Percentiles rank a stretch among this genome's conserved stretches.
Evolutionary conservation across 1,139 yeast species (phyloP).

Genomic region (Lipomyces yarrowii): DNA sequence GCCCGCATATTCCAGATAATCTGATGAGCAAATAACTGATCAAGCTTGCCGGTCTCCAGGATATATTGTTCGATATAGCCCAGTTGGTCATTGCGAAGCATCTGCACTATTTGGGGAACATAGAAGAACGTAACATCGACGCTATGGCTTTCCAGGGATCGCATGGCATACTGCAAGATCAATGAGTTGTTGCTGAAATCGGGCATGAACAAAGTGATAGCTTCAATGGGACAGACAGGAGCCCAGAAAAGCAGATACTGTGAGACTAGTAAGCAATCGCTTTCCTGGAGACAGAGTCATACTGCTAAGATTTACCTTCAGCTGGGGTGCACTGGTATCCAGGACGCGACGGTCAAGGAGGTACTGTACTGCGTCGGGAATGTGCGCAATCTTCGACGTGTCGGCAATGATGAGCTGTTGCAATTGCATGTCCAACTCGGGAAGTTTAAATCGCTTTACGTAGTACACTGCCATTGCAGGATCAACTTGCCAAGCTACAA

Average conservation of each 20-base stretch:
- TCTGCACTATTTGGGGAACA: constrained; percentile 96
- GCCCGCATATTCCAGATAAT: constrained; percentile 98
- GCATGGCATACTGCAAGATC: constrained; percentile 83
- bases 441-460: constrained; percentile 56
- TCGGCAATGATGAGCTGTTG: constrained; percentile 53
- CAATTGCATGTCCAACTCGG: constrained; percentile 48
- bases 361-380: constrained; percentile 67
- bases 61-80: constrained; percentile 91
- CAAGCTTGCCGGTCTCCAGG: constrained; percentile 87
- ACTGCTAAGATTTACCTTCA: constrained; percentile 24
- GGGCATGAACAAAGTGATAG: constrained; percentile 83
- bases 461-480: constrained; percentile 77
- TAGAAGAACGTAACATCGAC: constrained; percentile 90
- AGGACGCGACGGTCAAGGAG: constrained; percentile 46
- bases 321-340: constrained; percentile 33
- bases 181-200: constrained; percentile 67
- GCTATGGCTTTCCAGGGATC: constrained; percentile 86
- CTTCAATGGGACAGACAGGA: constrained; percentile 79
- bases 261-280: constrained; percentile 6
- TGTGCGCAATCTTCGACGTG: constrained; percentile 64
- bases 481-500: constrained; percentile 63
- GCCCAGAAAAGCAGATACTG: constrained; percentile 67
- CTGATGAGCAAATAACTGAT: constrained; percentile 93
- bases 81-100: constrained; percentile 73
- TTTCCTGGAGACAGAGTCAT: background rate